Evolutionary conservation across 768 basidiomycete species (phyloP), one percentile per base, ranked within the genome.

Genomic region (Serendipita vermifera): DNA sequence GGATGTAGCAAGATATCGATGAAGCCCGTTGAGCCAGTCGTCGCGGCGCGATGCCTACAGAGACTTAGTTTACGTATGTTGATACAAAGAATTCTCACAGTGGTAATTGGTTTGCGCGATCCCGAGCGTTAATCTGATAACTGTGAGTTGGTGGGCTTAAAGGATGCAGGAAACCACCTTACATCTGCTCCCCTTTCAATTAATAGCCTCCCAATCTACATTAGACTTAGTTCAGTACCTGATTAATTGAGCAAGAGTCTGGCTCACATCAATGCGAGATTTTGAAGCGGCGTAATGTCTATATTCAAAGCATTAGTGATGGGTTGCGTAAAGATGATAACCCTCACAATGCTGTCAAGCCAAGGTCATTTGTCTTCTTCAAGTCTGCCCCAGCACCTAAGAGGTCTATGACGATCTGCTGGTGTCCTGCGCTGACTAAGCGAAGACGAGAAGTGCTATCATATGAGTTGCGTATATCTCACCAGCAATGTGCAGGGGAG

Each of bases 211-310:
- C 89, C 92, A 69, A 94, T 89, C 92, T 97, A 66, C 57, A 65
- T 39, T 5, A 59, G 61, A 17, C 29, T 43, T 27, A 36, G 13
- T 36, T 15, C 14, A 29, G 7, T 31, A 11, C 22, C 17, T 33
- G 32, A 29, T 3, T 33, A 17, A 17, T 7, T 26, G 40, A 17
- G 38, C 22, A 41, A 48, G 14, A n/a, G 24, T 46, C 33, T 31
- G 7, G 54, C 65, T 56, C 64, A 87, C 89, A 64, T 89, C 85
- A 59, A 90, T 78, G 39, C 82, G 85, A 56, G 89, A 84, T 67
- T 92, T 93, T 29, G 90, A 94, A 40, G 90, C 91, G 27, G 90
- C 89, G 64, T 94, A 94, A 69, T 93, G 89, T 63, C 90, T 94
- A 57, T 3, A 35, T 31, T 13, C 29, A 22, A 7, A 55, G 54